Evolutionary conservation across 495 filamentous ascomycete species (phyloP).

Genomic region (Penicillium ucsense): DNA sequence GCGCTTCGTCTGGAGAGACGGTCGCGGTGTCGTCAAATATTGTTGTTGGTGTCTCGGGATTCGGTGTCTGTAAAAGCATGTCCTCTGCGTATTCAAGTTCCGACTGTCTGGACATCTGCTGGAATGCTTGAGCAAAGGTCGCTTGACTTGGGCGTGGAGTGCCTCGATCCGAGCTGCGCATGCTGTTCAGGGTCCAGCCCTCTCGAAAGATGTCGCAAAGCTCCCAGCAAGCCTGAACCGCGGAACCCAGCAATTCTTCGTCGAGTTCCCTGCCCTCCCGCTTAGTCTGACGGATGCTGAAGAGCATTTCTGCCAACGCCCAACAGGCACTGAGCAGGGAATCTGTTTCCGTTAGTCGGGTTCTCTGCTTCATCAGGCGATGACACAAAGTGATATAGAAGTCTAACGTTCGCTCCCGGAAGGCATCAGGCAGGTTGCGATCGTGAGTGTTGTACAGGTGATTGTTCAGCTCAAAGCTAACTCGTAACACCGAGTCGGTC

Average conservation of each 20-base stretch:
- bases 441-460: conserved; percentile 90
- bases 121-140: conserved; percentile 49
- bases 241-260: conserved; percentile 74
- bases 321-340: conserved; percentile 78
- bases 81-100: conserved; percentile 23
- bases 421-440: conserved; percentile 73
- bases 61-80: conserved; percentile 25
- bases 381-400: conserved; percentile 93
- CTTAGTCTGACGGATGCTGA: conserved; percentile 78
- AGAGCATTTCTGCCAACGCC: conserved; percentile 87
- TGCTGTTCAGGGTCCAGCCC: conserved; percentile 81
- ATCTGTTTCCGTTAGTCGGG: conserved; percentile 65
- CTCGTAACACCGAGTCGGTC: conserved; percentile 73
- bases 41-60: conserved; percentile 83
- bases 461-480: conserved; percentile 92
- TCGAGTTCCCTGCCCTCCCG: conserved; percentile 62
- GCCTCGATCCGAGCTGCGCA: conserved; percentile 74
- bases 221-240: conserved; percentile 91
- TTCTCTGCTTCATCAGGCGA: conserved; percentile 86
- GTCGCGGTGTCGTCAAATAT: conserved; percentile 80
- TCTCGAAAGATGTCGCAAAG: conserved; percentile 88
- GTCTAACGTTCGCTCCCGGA: conserved; percentile 80
- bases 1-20: conserved; percentile 66
- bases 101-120: conserved; percentile 33
- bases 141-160: conserved; percentile 78